Percentiles rank a stretch among this genome's conserved stretches.
These are phyloP conservation scores for Tulasnella sp. DNA, from an alignment of 768 basidiomycete genomes.

Conservation along the genomic window DNA sequence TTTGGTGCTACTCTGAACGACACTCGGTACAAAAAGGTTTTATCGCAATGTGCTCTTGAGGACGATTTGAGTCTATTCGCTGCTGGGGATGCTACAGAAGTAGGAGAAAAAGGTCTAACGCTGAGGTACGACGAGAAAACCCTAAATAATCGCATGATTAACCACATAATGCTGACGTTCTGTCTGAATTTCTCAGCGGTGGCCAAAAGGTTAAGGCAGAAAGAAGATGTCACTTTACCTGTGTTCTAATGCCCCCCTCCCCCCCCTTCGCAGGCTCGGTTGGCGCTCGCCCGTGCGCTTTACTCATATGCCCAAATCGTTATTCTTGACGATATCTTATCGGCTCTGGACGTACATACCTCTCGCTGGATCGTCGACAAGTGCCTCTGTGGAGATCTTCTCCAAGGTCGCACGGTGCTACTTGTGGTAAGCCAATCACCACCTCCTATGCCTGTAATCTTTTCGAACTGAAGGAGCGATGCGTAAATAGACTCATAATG, in stretches of 20 bases:
- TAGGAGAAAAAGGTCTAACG: slow-evolving; percentile 60
- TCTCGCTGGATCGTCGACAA: slow-evolving; percentile 37
- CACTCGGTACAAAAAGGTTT: slow-evolving; percentile 33
- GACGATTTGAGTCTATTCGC: slow-evolving; percentile 39
- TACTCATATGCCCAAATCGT: slow-evolving; percentile 52
- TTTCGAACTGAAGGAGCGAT: not conserved
- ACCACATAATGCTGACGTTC: not conserved
- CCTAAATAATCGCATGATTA: slow-evolving; percentile 1
- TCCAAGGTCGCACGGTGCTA: slow-evolving; percentile 29
- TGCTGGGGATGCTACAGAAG: slow-evolving; percentile 57
- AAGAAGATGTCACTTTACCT: too few species aligned
- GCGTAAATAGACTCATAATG: slow-evolving; percentile 38
- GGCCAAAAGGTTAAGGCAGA: slow-evolving; percentile 25
- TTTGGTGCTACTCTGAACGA: slow-evolving; percentile 36
- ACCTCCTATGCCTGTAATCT: too few species aligned
- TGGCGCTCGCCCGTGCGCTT: slow-evolving; percentile 47
- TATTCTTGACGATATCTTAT: slow-evolving; percentile 61
- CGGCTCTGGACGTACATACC: slow-evolving; percentile 49
- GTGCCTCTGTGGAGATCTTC: slow-evolving; percentile 27
- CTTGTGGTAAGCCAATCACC: slow-evolving; percentile 26
- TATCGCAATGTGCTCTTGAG: slow-evolving; percentile 32
- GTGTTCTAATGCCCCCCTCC: too few species aligned
- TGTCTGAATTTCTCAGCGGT: too few species aligned
- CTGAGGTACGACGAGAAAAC: slow-evolving; percentile 31
- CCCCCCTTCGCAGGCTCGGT: slow-evolving; percentile 29